Percentiles rank a stretch among this genome's conserved stretches.
These are phyloP conservation scores for Colletotrichum chlorophyti DNA, from an alignment of 2,329 filamentous ascomycete genomes.

Conservation along the genomic window DNA sequence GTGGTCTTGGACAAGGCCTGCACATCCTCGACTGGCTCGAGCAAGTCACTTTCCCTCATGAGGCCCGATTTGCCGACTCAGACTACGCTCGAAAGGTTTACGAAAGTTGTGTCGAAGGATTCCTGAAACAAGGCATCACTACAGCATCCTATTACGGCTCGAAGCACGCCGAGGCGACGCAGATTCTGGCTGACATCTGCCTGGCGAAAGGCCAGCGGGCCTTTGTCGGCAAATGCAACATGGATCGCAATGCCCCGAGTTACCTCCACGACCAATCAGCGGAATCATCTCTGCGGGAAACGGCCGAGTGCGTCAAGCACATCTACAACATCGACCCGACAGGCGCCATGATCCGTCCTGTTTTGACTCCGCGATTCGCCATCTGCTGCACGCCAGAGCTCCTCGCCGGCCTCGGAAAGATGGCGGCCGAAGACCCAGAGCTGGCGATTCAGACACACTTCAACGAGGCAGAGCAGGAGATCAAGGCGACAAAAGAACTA, in stretches of 20 bases:
- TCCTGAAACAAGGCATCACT: slow-evolving; percentile 67
- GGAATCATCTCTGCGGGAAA: slow-evolving; percentile 55
- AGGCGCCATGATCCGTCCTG: slow-evolving; percentile 51
- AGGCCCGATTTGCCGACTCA: slow-evolving; percentile 64
- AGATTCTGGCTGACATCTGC: slow-evolving; percentile 62
- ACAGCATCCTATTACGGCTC: slow-evolving; percentile 68
- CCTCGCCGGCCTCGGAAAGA: slow-evolving; percentile 60
- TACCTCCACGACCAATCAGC: slow-evolving; percentile 57
- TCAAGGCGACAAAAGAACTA: slow-evolving; percentile 57
- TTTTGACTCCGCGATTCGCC: slow-evolving; percentile 67
- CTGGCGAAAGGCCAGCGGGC: slow-evolving; percentile 61
- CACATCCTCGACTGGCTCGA: slow-evolving; percentile 69
- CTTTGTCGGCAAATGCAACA: slow-evolving; percentile 68
- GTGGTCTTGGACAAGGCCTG: slow-evolving; percentile 56
- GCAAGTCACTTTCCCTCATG: slow-evolving; percentile 68
- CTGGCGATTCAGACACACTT: slow-evolving; percentile 72
- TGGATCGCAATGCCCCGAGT: slow-evolving; percentile 62
- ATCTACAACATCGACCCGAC: slow-evolving; percentile 52
- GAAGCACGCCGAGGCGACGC: slow-evolving; percentile 61
- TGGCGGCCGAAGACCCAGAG: slow-evolving; percentile 53
- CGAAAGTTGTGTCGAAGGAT: slow-evolving; percentile 57
- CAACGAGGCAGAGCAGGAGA: slow-evolving; percentile 69
- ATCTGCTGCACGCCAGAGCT: slow-evolving; percentile 64
- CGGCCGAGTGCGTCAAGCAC: slow-evolving; percentile 54
- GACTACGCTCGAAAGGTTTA: slow-evolving; percentile 61